Evolutionary conservation across 305 asterid species (phyloP).

Genomic region (Fraxinus baroniana): DNA sequence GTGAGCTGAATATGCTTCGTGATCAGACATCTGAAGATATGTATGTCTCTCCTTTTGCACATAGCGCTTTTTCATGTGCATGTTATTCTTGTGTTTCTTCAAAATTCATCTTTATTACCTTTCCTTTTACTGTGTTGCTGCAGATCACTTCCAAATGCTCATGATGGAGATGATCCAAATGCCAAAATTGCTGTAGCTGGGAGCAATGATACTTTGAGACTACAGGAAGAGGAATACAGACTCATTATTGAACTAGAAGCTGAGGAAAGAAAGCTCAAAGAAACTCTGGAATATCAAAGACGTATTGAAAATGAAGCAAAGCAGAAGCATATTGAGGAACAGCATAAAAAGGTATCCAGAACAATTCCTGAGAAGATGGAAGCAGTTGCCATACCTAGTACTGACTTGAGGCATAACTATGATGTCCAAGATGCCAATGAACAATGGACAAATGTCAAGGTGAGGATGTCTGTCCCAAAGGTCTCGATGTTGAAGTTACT

Average conservation of each 20-base stretch:
- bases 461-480: constrained; percentile 24
- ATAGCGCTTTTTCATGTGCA: constrained; percentile 3
- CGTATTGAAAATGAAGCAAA: constrained; percentile 93
- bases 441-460: constrained; percentile 40
- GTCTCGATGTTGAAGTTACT: background rate
- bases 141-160: constrained; percentile 57
- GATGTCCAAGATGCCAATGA: constrained; percentile 42
- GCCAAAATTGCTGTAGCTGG: constrained; percentile 37
- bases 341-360: constrained; percentile 39
- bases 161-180: constrained; percentile 43
- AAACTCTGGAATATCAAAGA: constrained; percentile 93
- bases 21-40: constrained; percentile 52
- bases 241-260: constrained; percentile 86
- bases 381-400: constrained; percentile 31
- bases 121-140: constrained; percentile 26
- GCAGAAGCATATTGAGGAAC: constrained; percentile 82
- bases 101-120: background rate
- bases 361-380: constrained; percentile 36
- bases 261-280: constrained; percentile 97
- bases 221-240: constrained; percentile 67
- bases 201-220: constrained; percentile 40
- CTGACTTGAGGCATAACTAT: constrained; percentile 28
- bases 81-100: constrained; percentile 13
- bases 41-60: constrained; percentile 39
- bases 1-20: constrained; percentile 41